These are phyloP conservation scores for Talaromyces wortmannii DNA, from an alignment of 495 filamentous ascomycete species.

Conservation along the genomic window DNA sequence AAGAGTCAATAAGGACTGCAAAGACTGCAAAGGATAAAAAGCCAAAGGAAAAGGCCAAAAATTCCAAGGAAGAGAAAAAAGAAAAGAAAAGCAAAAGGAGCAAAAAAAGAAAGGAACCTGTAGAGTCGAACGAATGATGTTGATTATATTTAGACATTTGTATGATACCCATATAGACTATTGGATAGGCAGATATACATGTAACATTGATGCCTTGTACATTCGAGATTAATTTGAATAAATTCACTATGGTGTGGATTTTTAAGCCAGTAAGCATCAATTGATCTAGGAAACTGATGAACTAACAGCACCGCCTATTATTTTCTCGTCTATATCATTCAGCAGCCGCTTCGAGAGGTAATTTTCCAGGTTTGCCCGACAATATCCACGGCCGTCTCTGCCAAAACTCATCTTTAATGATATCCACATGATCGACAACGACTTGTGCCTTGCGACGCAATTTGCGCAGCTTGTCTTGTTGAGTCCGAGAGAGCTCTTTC, in stretches of 20 bases:
- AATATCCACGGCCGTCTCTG: constrained; percentile 78
- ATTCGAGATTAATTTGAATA: too few relatives aligned
- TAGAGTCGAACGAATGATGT: background rate
- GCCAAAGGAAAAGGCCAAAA: constrained; percentile 5
- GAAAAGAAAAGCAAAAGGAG: constrained; percentile 16
- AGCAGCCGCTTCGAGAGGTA: constrained; percentile 45
- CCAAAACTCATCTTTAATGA: constrained; percentile 96
- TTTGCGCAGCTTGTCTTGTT: constrained; percentile 73
- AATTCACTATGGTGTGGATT: too few relatives aligned
- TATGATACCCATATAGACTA: background rate
- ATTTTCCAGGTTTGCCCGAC: constrained; percentile 62
- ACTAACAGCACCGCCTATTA: background rate
- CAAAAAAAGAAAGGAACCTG: background rate
- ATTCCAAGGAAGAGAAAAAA: constrained; percentile 33
- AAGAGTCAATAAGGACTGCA: constrained; percentile 21
- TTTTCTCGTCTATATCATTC: constrained; percentile 12
- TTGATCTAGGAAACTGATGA: too few relatives aligned
- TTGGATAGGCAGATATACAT: background rate
- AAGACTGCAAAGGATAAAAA: constrained; percentile 8
- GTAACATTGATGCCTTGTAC: background rate
- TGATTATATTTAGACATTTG: background rate
- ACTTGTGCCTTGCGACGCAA: constrained; percentile 67
- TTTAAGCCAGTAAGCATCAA: too few relatives aligned
- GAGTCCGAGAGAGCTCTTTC: constrained; percentile 57
- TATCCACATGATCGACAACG: constrained; percentile 76